Base-by-base conservation (phyloP, 768 basidiomycete species). In the Kwoniella newhampshirensis region DNA sequence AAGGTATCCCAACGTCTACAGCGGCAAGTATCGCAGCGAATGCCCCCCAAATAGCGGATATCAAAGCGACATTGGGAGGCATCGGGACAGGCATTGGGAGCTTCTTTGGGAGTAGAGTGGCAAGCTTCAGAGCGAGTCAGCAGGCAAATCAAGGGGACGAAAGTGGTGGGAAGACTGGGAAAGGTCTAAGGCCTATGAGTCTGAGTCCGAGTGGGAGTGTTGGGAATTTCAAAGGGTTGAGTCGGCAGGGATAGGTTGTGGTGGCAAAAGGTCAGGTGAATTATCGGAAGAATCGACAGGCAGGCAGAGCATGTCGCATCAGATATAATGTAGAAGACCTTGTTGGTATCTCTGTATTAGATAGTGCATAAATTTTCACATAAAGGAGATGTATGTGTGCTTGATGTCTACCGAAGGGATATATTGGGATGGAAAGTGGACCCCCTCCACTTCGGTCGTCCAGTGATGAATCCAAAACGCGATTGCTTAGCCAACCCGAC, bases 21-120 rank as follows among this genome's bases (percentile, higher is more conserved):
- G 44, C 44, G 9, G 20, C 11, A 7, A 28, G 21, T 6, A 40
- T n/a, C 32, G 27, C 25, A 17, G 21, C 35, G 8, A 36, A 35
- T 18, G 35, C 54, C 4, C 62, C 55, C 4, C 63, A 66, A 28
- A 28, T 71, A 4, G 62, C 64, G 3, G 73, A 74, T 28, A 67
- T 76, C 43, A 50, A 54, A 26, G 60, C 67, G 23, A 70, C 75
- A 4, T 37, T 76, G 1, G 75, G 75, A 4, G 73, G 71, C 1
- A 71, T 76, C 20, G 73, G 75, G 2, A 62, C 53, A 9, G 70
- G 74, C 3, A 63, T 75, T 32, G 74, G 74, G 1, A 69, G 70
- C 51, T 74, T 74, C 57, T 72, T 74, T 30, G 73, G 73, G 1
- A 59, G 51, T 17, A 66, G 63, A 51, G 58, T 73, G 11, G 68